Evolutionary conservation across 2,329 filamentous ascomycete genomes (phyloP), one percentile per base, ranked within the genome.

Genomic region (Coniochaeta prunicola): DNA sequence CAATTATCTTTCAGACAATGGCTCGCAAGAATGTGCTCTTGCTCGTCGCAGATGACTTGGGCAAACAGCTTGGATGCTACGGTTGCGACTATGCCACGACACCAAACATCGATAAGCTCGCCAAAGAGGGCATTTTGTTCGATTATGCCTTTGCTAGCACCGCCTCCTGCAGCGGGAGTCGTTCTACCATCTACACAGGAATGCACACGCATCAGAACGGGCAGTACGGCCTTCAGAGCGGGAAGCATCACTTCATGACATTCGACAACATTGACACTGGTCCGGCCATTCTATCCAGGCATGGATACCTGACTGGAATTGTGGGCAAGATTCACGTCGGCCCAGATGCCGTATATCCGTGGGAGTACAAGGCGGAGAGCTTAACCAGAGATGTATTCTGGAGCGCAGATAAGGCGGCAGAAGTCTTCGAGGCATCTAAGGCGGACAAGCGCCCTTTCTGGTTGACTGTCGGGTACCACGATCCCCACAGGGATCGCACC

Each of bases 241-340:
- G 69, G 10, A 61, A 64, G 48, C 70, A 73, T 60, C 74, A 77
- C 59, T 80, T 81, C 56, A 65, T 70, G 60, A 80, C 75, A 0
- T 76, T 74, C 59, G 71, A 77, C 48, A 67, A 77, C 59, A 66
- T 80, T 30, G 70, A 79, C 53, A 76, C 75, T 0, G 66, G 68
- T 0, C 77, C 78, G 1, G 40, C 60, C 0, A 59, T 78, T 0
- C 72, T 81, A 61, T 70, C 70, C 19, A 57, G 64, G 2, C 61
- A 66, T 0, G 77, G 75, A 1, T 78, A 79, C 60, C 70, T 67
- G 48, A 80, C 77, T 0, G 77, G 76, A 0, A 75, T 81, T 24
- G 65, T 80, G 2, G 76, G 76, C 2, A 80, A 81, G 62, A 67
- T 80, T 0, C 79, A 81, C 53, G 78, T 80, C 12, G 76, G 76